Evolutionary conservation across 1,139 yeast genomes (phyloP).

Genomic region (Yamadazyma diospyri): DNA sequence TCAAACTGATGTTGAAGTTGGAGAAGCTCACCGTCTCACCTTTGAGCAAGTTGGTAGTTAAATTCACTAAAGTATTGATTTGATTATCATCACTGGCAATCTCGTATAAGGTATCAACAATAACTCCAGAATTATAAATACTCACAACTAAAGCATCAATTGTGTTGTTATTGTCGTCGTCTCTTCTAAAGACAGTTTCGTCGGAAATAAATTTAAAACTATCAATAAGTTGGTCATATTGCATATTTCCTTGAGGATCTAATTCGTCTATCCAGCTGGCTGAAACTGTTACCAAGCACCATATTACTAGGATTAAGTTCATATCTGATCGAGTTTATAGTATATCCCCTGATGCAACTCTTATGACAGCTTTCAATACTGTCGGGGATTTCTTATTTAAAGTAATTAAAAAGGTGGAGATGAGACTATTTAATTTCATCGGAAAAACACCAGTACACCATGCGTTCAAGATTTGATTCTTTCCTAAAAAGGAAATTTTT

Average conservation of each 20-base stretch:
- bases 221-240: conserved; percentile 11
- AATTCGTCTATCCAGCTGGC: conserved; percentile 12
- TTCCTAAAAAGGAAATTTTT: conserved; percentile 15
- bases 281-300: background rate
- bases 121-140: conserved; percentile 28
- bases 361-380: background rate
- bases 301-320: background rate
- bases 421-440: background rate
- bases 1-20: conserved; percentile 24
- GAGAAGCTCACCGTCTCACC: conserved; percentile 7
- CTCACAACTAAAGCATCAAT: conserved; percentile 21
- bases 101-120: conserved; percentile 26
- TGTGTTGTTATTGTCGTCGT: conserved; percentile 14
- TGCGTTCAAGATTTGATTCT: conserved; percentile 5
- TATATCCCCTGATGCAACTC: too few relatives aligned
- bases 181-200: conserved; percentile 17
- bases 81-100: conserved; percentile 23
- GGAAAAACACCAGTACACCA: conserved; percentile 1
- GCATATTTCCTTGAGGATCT: conserved; percentile 12
- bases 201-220: conserved; percentile 11
- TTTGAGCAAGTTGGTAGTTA: conserved; percentile 15
- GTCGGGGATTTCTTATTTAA: background rate
- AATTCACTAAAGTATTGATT: conserved; percentile 22
- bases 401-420: conserved; percentile 1
- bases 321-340: too few relatives aligned